Evolutionary conservation across 805 yeast genomes (phyloP).

Genomic region (Suhomyces emberorum): DNA sequence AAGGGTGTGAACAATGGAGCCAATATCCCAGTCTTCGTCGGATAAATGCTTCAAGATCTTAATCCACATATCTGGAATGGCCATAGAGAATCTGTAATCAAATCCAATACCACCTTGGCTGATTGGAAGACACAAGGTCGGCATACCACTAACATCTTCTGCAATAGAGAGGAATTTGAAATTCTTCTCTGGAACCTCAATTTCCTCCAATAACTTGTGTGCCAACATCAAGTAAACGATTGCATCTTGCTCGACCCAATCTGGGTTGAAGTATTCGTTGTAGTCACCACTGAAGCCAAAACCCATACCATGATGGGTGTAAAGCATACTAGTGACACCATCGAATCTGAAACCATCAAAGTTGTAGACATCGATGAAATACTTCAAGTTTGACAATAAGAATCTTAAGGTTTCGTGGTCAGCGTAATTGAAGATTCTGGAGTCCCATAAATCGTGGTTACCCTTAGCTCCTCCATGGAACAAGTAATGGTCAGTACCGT

Average conservation of each 20-base stretch:
- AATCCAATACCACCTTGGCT: slow-evolving; percentile 85
- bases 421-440: slow-evolving; percentile 90
- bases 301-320: slow-evolving; percentile 89
- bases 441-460: slow-evolving; percentile 90
- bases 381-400: slow-evolving; percentile 77
- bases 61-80: slow-evolving; percentile 99
- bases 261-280: slow-evolving; percentile 79
- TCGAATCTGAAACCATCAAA: slow-evolving; percentile 97
- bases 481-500: slow-evolving; percentile 92
- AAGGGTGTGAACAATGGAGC: slow-evolving; percentile 71
- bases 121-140: slow-evolving; percentile 81
- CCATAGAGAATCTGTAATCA: slow-evolving; percentile 93
- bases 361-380: slow-evolving; percentile 73
- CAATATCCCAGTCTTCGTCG: slow-evolving; percentile 93
- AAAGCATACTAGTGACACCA: slow-evolving; percentile 93
- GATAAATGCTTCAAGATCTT: slow-evolving; percentile 76
- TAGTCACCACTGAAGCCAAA: slow-evolving; percentile 89
- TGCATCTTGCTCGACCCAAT: slow-evolving; percentile 84
- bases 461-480: slow-evolving; percentile 94
- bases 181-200: slow-evolving; percentile 35
- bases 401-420: slow-evolving; percentile 88
- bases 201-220: slow-evolving; percentile 65
- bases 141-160: slow-evolving; percentile 97
- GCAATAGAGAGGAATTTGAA: slow-evolving; percentile 72
- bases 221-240: slow-evolving; percentile 85